A percentile compares a stretch with the other conserved stretches of the same genome.
These are phyloP conservation scores for Rhodotorula sphaerocarpa DNA, from an alignment of 768 basidiomycete genomes.

Conservation along the genomic window DNA sequence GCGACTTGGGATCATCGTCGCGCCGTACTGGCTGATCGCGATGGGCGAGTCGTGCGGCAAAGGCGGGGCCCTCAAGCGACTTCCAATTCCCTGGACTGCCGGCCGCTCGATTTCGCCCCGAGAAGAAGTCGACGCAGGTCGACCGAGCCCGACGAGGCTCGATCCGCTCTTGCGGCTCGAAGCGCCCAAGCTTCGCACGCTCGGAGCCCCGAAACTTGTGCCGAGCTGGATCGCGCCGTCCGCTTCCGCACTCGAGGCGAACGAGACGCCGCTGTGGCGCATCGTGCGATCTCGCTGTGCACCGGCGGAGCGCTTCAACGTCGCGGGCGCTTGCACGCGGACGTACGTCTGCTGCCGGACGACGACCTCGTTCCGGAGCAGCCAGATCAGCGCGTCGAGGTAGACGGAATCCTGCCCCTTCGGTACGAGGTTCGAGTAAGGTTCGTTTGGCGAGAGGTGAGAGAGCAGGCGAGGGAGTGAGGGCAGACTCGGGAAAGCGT, in stretches of 20 bases:
- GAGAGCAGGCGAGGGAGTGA: constrained; percentile 67
- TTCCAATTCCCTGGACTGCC: too few relatives aligned
- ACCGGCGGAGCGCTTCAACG: constrained; percentile 49
- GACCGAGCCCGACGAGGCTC: too few relatives aligned
- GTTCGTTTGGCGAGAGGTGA: constrained; percentile 58
- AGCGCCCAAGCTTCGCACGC: constrained; percentile 4
- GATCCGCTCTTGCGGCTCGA: not conserved
- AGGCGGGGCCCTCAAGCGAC: too few relatives aligned
- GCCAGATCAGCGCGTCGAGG: constrained; percentile 78
- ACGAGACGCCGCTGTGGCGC: constrained; percentile 1
- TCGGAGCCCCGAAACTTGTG: constrained; percentile 16
- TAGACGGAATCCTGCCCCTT: constrained; percentile 59
- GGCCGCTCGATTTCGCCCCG: too few relatives aligned
- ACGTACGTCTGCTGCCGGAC: constrained; percentile 77
- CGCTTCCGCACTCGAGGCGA: not conserved
- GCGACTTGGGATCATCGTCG: not conserved
- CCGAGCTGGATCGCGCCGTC: not conserved
- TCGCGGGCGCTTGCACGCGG: constrained; percentile 67
- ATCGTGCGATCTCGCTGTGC: not conserved
- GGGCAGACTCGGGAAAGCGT: constrained; percentile 59
- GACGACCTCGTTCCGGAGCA: constrained; percentile 77
- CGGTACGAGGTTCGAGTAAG: constrained; percentile 70
- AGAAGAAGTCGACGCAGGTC: too few relatives aligned
- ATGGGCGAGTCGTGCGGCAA: constrained; percentile 15
- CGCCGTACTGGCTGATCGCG: constrained; percentile 10